phyloP scores from a whole-genome alignment of 2,329 filamentous ascomycete genomes.

The Calcarisporium arbuscula region DNA sequence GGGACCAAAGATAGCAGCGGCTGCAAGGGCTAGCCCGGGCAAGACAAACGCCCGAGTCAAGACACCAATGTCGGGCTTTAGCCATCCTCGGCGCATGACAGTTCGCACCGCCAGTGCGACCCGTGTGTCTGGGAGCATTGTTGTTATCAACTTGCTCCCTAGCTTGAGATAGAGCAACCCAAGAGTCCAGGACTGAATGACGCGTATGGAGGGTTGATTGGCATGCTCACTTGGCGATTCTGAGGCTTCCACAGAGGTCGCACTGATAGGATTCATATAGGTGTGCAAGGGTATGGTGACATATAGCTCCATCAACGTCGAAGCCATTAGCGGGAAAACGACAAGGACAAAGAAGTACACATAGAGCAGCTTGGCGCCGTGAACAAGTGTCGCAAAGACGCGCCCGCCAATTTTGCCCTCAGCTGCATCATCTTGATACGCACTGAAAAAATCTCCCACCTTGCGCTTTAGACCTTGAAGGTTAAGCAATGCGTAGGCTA shows the following conservation, averaged over 20 bases:
- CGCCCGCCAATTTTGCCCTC: slow-evolving; percentile 16
- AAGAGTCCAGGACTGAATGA: slow-evolving; percentile 91
- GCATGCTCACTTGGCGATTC: slow-evolving; percentile 17
- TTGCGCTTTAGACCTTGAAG: slow-evolving; percentile 30
- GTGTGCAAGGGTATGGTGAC: slow-evolving; percentile 81
- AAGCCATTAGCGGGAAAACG: slow-evolving; percentile 75
- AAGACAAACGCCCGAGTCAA: slow-evolving; percentile 84
- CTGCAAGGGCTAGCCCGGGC: slow-evolving; percentile 59
- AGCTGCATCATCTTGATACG: slow-evolving; percentile 15
- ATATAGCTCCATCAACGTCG: slow-evolving; percentile 80
- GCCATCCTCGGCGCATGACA: slow-evolving; percentile 67
- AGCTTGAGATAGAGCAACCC: slow-evolving; percentile 88
- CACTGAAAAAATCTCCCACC: slow-evolving; percentile 22
- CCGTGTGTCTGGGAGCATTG: slow-evolving; percentile 62
- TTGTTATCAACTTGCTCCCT: slow-evolving; percentile 59
- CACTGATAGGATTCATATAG: slow-evolving; percentile 49
- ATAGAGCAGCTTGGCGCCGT: slow-evolving; percentile 54
- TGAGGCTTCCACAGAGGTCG: slow-evolving; percentile 20
- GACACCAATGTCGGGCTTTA: slow-evolving; percentile 70
- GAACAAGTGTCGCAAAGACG: slow-evolving; percentile 21
- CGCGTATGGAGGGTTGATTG: slow-evolving; percentile 63
- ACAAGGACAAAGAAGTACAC: slow-evolving; percentile 68
- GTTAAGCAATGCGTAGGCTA: slow-evolving; percentile 56
- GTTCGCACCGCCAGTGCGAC: slow-evolving; percentile 68
- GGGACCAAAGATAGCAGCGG: slow-evolving; percentile 58